phyloP scores from a whole-genome alignment of 768 basidiomycete genomes.

The Hericium rajendrae region DNA sequence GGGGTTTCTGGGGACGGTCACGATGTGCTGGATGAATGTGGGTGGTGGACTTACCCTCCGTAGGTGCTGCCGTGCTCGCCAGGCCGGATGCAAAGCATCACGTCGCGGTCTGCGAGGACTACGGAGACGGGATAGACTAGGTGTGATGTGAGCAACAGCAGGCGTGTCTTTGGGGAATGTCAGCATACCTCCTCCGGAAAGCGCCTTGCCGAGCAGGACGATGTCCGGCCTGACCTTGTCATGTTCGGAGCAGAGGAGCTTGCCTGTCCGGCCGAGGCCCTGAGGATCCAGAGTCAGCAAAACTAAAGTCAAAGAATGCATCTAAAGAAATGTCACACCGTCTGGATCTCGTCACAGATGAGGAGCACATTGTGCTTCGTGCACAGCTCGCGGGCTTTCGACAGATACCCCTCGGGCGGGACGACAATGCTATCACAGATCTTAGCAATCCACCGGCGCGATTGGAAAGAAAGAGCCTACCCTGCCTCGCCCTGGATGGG shows the following conservation, averaged over 20 bases:
- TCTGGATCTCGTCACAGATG: conserved; percentile 98
- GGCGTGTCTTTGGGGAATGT: not conserved
- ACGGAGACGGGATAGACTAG: conserved; percentile 94
- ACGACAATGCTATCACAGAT: conserved; percentile 65
- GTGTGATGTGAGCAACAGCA: not conserved
- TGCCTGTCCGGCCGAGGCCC: conserved; percentile 90
- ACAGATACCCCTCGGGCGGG: conserved; percentile 80
- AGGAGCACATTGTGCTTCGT: conserved; percentile 89
- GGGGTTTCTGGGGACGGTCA: conserved; percentile 55
- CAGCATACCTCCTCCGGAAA: conserved; percentile 82
- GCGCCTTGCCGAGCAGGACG: conserved; percentile 88
- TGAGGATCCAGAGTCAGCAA: conserved; percentile 18
- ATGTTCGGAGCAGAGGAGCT: conserved; percentile 85
- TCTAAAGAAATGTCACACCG: conserved; percentile 34
- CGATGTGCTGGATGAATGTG: not conserved
- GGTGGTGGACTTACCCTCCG: conserved; percentile 58
- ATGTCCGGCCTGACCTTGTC: conserved; percentile 87
- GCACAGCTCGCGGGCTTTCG: conserved; percentile 71
- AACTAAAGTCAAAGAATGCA: not conserved
- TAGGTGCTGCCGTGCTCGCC: conserved; percentile 97
- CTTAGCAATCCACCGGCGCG: not conserved
- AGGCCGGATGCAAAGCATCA: conserved; percentile 91
- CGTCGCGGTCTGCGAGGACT: conserved; percentile 80
- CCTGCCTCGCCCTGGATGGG: conserved; percentile 99
- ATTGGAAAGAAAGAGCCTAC: conserved; percentile 31